Base-by-base conservation (phyloP, 2,329 filamentous ascomycete species). In the Colletotrichum coccodes region DNA sequence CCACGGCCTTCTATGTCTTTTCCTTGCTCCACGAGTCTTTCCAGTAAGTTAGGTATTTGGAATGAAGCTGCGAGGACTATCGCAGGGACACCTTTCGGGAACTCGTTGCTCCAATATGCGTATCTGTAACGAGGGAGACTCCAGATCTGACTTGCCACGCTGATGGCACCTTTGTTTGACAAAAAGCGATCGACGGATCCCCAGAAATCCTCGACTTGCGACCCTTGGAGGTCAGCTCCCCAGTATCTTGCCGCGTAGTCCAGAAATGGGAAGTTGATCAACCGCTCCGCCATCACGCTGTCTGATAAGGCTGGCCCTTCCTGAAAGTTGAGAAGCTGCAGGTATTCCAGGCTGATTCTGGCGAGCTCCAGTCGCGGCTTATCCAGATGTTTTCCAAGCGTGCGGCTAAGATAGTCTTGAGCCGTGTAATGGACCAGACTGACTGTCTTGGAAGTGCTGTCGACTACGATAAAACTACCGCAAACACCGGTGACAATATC, bases 401-500 rank as follows among this genome's bases (percentile, higher is more conserved):
- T 42, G 4, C 40, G 40, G 40, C 40, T 42, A n/a, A 42, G 40
- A n/a, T 42, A 42, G 40, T 42, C 40, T 42, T 42, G 40, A 18
- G 40, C 40, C 40, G 40, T 42, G 18, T 42, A 42, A n/a, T 42
- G 40, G 16, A 42, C 40, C 18, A 42, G 40, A 16, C 40, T 42
- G 40, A 18, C 40, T n/a, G 16, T 42, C 40, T 42, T 42, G 40
- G 40, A 42, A 16, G 18, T 42, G 40, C 18, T 18, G 16, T 42
- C 40, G 40, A 42, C 16, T 18, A 42, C 40, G 40, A 49, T 30
- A 16, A 60, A 28, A 46, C 57, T 42, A 46, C 57, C 57, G 26
- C 57, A 60, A 21, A 47, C 57, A 21, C 36, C 26, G 7, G 57
- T 60, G 38, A 60, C 16, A 8, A 60, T 28, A 23, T 60, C 57